These are phyloP conservation scores for Pseudocercospora ulei DNA, from an alignment of 2,329 filamentous ascomycete species.

Conservation along the genomic window DNA sequence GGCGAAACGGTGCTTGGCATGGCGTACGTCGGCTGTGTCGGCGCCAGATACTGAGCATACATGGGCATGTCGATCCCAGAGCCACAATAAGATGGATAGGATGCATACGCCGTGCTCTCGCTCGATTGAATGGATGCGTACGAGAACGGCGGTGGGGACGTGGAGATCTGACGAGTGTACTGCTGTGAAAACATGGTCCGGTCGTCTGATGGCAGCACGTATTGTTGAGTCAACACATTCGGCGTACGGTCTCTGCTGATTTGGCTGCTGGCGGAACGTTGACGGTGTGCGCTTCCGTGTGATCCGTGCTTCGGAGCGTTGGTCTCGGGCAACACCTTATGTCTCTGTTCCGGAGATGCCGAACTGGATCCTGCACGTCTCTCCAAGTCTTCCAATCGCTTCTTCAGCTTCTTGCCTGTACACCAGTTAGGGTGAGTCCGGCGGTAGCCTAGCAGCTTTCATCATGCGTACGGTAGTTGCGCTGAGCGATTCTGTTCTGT, in stretches of 20 bases:
- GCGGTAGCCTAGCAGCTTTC: neutral
- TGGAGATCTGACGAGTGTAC: conserved; percentile 58
- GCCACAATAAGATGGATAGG: conserved; percentile 23
- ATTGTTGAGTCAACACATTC: conserved; percentile 28
- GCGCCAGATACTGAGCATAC: conserved; percentile 48
- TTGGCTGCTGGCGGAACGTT: conserved; percentile 27
- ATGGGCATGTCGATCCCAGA: conserved; percentile 38
- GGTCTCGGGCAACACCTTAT: conserved; percentile 44
- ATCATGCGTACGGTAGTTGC: conserved; percentile 66
- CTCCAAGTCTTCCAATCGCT: conserved; percentile 75
- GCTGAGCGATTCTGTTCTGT: conserved; percentile 94
- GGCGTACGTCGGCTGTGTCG: conserved; percentile 35
- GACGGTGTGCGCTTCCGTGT: conserved; percentile 11
- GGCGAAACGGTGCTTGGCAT: conserved; percentile 37
- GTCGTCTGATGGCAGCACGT: conserved; percentile 45
- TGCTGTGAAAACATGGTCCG: conserved; percentile 55
- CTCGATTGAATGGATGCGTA: conserved; percentile 57
- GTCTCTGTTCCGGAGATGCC: conserved; percentile 51
- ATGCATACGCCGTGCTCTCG: conserved; percentile 51
- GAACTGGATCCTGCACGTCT: conserved; percentile 59
- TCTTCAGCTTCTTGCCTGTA: conserved; percentile 84
- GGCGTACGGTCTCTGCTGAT: conserved; percentile 23
- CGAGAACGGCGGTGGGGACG: conserved; percentile 58
- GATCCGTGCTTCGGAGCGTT: conserved; percentile 8
- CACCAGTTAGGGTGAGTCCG: conserved; percentile 22